Percentiles rank a stretch among this genome's conserved stretches.
These are phyloP conservation scores for Hymenotorrendiella dingleyae DNA, from an alignment of 2,329 filamentous ascomycete species.

Conservation along the genomic window DNA sequence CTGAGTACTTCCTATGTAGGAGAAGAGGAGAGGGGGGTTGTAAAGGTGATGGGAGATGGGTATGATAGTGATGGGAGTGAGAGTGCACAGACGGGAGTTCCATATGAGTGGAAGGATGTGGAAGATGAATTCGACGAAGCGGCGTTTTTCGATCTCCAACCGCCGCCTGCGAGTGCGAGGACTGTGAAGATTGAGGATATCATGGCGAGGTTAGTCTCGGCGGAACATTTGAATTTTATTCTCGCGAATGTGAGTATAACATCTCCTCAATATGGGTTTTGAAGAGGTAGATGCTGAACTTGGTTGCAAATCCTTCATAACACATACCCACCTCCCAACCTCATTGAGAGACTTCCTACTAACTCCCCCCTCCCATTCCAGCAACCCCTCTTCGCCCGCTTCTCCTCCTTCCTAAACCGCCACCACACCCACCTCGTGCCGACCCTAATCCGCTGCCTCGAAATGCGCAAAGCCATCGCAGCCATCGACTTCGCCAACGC, in stretches of 20 bases:
- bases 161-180: conserved; percentile 1
- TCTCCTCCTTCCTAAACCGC: conserved; percentile 19
- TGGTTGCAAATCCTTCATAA: too few relatives aligned
- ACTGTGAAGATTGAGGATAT: conserved; percentile 4
- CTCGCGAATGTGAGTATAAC: too few relatives aligned
- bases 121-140: not conserved
- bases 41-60: too few relatives aligned
- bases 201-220: conserved; percentile 4
- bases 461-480: conserved; percentile 22
- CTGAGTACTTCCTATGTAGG: too few relatives aligned
- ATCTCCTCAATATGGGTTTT: too few relatives aligned
- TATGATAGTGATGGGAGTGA: too few relatives aligned
- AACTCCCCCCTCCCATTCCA: too few relatives aligned
- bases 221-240: conserved; percentile 12
- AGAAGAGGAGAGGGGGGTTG: too few relatives aligned
- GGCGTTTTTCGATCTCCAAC: conserved; percentile 5
- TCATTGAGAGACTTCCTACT: too few relatives aligned
- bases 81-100: too few relatives aligned
- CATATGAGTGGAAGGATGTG: not conserved
- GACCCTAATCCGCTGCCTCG: conserved; percentile 18
- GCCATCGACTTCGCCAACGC: conserved; percentile 24
- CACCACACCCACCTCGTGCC: conserved; percentile 17
- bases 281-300: too few relatives aligned
- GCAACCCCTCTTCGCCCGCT: conserved; percentile 13
- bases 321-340: too few relatives aligned